Evolutionary conservation across 192 early-diverging fungal species (phyloP).

Genomic region (Coemansia sp.): DNA sequence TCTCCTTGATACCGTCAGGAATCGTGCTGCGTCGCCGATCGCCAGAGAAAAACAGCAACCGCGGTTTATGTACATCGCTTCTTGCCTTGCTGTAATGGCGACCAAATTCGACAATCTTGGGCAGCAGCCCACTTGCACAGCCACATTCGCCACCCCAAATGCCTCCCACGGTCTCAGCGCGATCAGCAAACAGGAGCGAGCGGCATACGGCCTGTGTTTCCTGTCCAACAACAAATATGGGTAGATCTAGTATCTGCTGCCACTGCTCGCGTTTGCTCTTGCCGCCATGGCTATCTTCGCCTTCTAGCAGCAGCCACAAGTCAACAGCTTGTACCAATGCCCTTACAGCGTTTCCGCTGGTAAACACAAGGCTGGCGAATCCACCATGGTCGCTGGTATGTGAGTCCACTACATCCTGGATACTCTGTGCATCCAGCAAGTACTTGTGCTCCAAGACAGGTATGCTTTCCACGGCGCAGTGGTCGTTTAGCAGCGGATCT

Average conservation of each 20-base stretch:
- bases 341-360: constrained; percentile 38
- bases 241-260: constrained; percentile 12
- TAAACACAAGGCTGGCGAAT: constrained; percentile 35
- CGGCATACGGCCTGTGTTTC: constrained; percentile 26
- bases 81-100: not conserved
- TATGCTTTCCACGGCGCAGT: constrained; percentile 22
- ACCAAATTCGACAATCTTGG: constrained; percentile 29
- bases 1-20: constrained; percentile 25
- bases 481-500: constrained; percentile 15
- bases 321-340: constrained; percentile 18
- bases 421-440: constrained; percentile 16
- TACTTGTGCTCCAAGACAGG: constrained; percentile 29
- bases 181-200: constrained; percentile 1
- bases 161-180: not conserved
- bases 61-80: not conserved
- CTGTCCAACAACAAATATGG: constrained; percentile 47
- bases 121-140: constrained; percentile 25
- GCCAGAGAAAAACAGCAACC: constrained; percentile 41
- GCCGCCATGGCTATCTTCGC: not conserved
- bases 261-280: constrained; percentile 5
- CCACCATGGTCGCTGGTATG: constrained; percentile 1
- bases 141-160: constrained; percentile 32
- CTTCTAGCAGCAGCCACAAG: constrained; percentile 5
- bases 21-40: constrained; percentile 43
- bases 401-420: not conserved